Evolutionary conservation across 805 yeast species (phyloP).

Genomic region (Candida pseudofarinosa): DNA sequence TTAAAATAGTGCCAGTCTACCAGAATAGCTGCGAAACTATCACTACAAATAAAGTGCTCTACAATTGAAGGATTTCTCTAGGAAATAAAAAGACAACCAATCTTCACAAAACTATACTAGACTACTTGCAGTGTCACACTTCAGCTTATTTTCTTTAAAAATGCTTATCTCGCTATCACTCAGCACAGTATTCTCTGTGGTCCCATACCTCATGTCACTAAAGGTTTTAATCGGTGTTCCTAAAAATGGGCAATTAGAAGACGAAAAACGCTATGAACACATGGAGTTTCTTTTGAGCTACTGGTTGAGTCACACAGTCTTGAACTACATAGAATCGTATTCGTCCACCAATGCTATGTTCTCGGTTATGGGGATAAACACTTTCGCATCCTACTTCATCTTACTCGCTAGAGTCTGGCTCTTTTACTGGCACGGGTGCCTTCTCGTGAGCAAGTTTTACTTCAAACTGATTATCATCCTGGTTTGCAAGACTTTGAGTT

Average conservation of each 20-base stretch:
- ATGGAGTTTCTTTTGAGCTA: constrained; percentile 16
- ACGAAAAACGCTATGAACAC: constrained; percentile 5
- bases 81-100: too few relatives aligned
- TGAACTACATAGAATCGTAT: constrained; percentile 8
- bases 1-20: too few relatives aligned
- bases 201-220: constrained; percentile 16
- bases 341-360: constrained; percentile 7
- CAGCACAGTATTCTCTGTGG: constrained; percentile 6
- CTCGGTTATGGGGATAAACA: constrained; percentile 7
- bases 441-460: constrained; percentile 15
- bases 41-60: too few relatives aligned
- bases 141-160: too few relatives aligned
- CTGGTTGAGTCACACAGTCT: constrained; percentile 18
- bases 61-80: too few relatives aligned
- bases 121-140: too few relatives aligned
- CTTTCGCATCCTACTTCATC: not conserved
- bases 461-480: not conserved
- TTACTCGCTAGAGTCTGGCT: constrained; percentile 17
- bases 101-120: too few relatives aligned
- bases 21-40: too few relatives aligned
- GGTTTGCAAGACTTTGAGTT: not conserved
- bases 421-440: constrained; percentile 22
- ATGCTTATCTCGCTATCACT: constrained; percentile 10
- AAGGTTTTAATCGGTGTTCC: constrained; percentile 11
- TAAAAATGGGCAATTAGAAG: not conserved